Percentiles rank a stretch among this genome's conserved stretches.
These are phyloP conservation scores for Amphicarpaea edgeworthii DNA, from an alignment of 306 rosid species.

Conservation along the genomic window DNA sequence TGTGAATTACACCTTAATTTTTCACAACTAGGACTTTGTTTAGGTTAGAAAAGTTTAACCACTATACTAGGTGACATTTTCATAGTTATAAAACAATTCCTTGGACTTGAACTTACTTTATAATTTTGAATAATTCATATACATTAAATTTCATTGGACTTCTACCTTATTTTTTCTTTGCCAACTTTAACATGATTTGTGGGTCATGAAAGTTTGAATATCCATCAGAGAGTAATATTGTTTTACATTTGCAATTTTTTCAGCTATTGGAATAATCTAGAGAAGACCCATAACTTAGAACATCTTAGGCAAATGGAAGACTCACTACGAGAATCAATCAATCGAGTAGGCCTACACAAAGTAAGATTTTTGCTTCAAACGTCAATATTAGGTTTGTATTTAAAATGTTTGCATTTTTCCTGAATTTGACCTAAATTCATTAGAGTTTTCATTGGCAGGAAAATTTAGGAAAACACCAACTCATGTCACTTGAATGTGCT, in stretches of 20 bases:
- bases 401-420: neutral
- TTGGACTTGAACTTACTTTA: neutral
- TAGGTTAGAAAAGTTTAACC: neutral
- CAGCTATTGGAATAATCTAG: slow-evolving; percentile 74
- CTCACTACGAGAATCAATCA: slow-evolving; percentile 65
- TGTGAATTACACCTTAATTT: neutral
- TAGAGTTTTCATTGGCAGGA: slow-evolving; percentile 54
- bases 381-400: neutral
- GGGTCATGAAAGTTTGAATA: slow-evolving; percentile 19
- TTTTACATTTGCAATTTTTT: slow-evolving; percentile 33
- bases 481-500: slow-evolving; percentile 59
- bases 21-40: neutral
- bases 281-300: slow-evolving; percentile 64
- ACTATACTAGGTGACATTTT: neutral
- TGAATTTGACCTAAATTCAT: neutral
- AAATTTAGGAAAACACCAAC: slow-evolving; percentile 63
- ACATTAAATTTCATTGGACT: neutral
- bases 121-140: slow-evolving; percentile 19
- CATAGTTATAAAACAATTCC: slow-evolving; percentile 3
- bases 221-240: slow-evolving; percentile 38
- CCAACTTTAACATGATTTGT: neutral
- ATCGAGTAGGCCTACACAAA: slow-evolving; percentile 57
- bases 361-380: slow-evolving; percentile 49
- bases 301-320: slow-evolving; percentile 80
- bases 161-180: slow-evolving; percentile 1